These are phyloP conservation scores for Lagerstroemia speciosa DNA, from an alignment of 345 rosid species.

Conservation along the genomic window DNA sequence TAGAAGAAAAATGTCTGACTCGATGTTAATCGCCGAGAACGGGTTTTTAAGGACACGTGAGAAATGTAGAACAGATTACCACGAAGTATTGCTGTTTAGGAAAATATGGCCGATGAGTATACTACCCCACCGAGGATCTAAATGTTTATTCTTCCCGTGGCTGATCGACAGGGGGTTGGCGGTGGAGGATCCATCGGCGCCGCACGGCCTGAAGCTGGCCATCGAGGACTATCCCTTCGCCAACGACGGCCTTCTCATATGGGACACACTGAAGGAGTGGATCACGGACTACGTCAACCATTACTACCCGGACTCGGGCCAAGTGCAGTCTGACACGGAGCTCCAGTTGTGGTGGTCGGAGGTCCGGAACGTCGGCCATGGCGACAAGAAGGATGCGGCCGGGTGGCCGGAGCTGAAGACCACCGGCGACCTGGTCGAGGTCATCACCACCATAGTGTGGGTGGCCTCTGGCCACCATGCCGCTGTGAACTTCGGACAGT, in stretches of 20 bases:
- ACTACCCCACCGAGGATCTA: too few species aligned
- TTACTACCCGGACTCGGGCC: conserved; percentile 28
- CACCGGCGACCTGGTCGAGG: conserved; percentile 25
- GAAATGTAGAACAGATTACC: too few species aligned
- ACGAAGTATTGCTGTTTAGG: too few species aligned
- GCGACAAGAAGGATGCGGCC: conserved; percentile 37
- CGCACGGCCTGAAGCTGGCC: conserved; percentile 43
- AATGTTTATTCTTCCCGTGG: too few species aligned
- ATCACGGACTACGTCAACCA: conserved; percentile 35
- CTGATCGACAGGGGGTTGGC: conserved; percentile 42
- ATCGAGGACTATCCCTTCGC: conserved; percentile 56
- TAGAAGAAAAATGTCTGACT: too few species aligned
- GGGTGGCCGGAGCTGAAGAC: conserved; percentile 45
- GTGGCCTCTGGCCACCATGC: conserved; percentile 39
- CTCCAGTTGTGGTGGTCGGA: conserved; percentile 56
- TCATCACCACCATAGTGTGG: conserved; percentile 30
- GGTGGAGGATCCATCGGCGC: conserved; percentile 32
- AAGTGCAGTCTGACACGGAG: conserved; percentile 30
- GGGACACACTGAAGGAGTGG: conserved; percentile 43
- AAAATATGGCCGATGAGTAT: too few species aligned
- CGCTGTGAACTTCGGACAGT: conserved; percentile 38
- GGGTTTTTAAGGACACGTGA: too few species aligned
- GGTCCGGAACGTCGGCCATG: conserved; percentile 40
- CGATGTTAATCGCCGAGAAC: too few species aligned
- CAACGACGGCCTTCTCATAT: conserved; percentile 41